Evolutionary conservation across 1,139 yeast genomes (phyloP).

Genomic region (Yarrowia galli): DNA sequence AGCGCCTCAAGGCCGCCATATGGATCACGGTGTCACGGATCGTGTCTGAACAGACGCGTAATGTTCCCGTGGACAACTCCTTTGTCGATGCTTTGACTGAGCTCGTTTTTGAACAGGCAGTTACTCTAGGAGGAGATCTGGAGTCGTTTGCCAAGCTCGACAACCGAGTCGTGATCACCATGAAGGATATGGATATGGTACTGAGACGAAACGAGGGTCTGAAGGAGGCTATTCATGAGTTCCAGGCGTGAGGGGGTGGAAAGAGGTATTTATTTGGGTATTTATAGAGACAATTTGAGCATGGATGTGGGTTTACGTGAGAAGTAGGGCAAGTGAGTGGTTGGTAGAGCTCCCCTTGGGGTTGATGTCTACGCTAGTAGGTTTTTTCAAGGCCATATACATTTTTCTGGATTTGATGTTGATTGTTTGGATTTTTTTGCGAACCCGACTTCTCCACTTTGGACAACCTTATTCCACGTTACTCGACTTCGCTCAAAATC

Average conservation of each 20-base stretch:
- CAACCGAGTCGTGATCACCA: constrained; percentile 41
- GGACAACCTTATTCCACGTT: too few relatives aligned
- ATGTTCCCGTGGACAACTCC: constrained; percentile 47
- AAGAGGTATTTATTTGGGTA: neutral
- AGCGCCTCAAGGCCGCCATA: constrained; percentile 44
- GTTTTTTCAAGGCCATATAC: neutral
- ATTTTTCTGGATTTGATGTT: neutral
- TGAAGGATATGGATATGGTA: constrained; percentile 49
- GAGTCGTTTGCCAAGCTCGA: constrained; percentile 47
- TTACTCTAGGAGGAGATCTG: constrained; percentile 46
- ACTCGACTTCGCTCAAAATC: neutral
- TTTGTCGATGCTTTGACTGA: constrained; percentile 49
- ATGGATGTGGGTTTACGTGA: neutral
- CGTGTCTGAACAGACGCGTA: constrained; percentile 47
- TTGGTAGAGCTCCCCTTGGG: too few relatives aligned
- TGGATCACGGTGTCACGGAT: constrained; percentile 49
- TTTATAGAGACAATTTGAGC: neutral
- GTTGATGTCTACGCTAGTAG: too few relatives aligned
- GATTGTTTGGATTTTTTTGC: neutral
- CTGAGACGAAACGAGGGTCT: constrained; percentile 48
- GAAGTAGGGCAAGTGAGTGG: neutral
- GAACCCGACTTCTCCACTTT: too few relatives aligned
- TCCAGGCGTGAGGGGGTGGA: too few relatives aligned
- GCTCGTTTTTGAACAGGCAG: constrained; percentile 48
- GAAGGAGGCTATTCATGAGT: neutral